Evolutionary conservation across 1,139 yeast species (phyloP).

Genomic region (Protomyces gravidus): DNA sequence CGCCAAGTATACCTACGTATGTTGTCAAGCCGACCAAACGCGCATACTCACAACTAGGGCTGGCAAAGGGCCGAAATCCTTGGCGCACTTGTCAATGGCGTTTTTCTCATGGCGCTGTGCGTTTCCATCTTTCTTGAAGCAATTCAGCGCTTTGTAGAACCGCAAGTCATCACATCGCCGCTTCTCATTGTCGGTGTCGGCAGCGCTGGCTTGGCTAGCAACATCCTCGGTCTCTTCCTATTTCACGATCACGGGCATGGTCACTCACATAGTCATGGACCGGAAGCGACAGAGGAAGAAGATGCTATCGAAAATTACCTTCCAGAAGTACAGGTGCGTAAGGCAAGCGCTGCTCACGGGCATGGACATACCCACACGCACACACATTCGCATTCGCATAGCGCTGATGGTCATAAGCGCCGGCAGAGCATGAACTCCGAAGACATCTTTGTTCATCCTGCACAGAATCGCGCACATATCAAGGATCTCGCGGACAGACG

Average conservation of each 20-base stretch:
- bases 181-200: constrained; percentile 78
- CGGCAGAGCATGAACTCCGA: constrained; percentile 32
- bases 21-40: constrained; percentile 46
- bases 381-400: not conserved
- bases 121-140: constrained; percentile 91
- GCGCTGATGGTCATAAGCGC: not conserved
- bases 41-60: constrained; percentile 82
- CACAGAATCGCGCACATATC: constrained; percentile 23
- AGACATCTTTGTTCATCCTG: constrained; percentile 30
- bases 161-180: constrained; percentile 75
- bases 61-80: constrained; percentile 86
- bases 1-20: constrained; percentile 80
- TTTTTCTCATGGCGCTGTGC: constrained; percentile 84
- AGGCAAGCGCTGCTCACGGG: constrained; percentile 1
- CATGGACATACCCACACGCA: constrained; percentile 13
- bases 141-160: constrained; percentile 76
- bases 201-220: constrained; percentile 71
- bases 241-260: constrained; percentile 89
- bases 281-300: constrained; percentile 36
- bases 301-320: constrained; percentile 37
- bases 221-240: constrained; percentile 72
- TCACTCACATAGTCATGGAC: constrained; percentile 52
- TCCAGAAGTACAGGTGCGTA: constrained; percentile 39
- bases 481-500: constrained; percentile 21
- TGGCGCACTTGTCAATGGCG: constrained; percentile 91